Evolutionary conservation across 495 filamentous ascomycete genomes (phyloP).

Genomic region (Xylaria castorea): DNA sequence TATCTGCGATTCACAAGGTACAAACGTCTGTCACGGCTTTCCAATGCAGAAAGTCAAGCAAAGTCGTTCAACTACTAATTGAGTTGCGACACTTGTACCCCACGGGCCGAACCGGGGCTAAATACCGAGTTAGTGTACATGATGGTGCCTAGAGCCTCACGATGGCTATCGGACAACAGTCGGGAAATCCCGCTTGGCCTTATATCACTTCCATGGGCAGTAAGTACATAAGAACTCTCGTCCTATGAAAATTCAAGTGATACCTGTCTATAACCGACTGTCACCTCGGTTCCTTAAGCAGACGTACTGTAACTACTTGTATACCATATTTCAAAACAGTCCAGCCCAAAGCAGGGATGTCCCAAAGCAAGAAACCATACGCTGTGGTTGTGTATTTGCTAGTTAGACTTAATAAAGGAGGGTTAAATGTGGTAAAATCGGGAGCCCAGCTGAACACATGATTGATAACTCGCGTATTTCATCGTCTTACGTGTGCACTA

Average conservation of each 20-base stretch:
- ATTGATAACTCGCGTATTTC: not conserved
- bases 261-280: not conserved
- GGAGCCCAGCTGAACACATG: not conserved
- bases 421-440: not conserved
- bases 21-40: not conserved
- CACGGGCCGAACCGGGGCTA: slow-evolving; percentile 8
- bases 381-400: not conserved
- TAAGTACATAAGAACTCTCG: not conserved
- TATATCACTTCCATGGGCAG: not conserved
- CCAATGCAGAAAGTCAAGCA: not conserved
- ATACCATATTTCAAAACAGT: not conserved
- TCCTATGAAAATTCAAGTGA: not conserved
- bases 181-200: slow-evolving; percentile 1
- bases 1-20: not conserved
- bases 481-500: not conserved
- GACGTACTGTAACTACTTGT: no score
- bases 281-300: not conserved
- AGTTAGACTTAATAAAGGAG: no score
- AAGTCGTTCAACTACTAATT: not conserved
- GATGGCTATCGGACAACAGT: not conserved
- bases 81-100: not conserved
- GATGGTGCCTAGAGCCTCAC: not conserved
- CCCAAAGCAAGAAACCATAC: not conserved
- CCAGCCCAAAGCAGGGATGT: not conserved
- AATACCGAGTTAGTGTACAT: not conserved